phyloP scores from a whole-genome alignment of 2,329 filamentous ascomycete genomes.

The Penicillium concentricum region DNA sequence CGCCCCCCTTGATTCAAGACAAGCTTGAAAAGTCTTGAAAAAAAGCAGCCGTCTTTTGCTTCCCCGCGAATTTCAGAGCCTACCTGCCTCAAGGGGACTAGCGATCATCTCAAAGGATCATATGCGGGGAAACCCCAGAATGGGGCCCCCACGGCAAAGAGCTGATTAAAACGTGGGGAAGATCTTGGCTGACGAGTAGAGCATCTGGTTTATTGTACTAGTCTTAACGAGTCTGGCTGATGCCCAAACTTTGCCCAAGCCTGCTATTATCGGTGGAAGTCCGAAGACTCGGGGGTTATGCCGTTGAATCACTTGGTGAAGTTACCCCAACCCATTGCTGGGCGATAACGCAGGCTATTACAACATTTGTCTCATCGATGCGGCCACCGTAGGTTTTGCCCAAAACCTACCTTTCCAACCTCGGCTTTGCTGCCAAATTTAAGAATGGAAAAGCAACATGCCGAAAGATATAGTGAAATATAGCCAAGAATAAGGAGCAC shows the following conservation, averaged over 20 bases:
- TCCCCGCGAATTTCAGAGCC: slow-evolving; percentile 9
- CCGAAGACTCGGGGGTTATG: slow-evolving; percentile 9
- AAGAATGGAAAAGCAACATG: neutral
- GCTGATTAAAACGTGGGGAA: neutral
- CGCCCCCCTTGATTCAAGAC: neutral
- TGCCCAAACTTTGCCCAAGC: neutral
- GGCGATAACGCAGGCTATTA: neutral
- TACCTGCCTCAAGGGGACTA: neutral
- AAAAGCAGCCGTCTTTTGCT: neutral
- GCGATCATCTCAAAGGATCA: neutral
- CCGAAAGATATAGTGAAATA: neutral
- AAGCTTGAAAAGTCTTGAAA: neutral
- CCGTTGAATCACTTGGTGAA: neutral
- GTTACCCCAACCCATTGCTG: neutral
- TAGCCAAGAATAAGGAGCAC: neutral
- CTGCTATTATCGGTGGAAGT: slow-evolving; percentile 8
- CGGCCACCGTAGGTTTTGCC: neutral
- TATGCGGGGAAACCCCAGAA: slow-evolving; percentile 20
- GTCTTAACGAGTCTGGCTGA: neutral
- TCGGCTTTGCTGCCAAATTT: neutral
- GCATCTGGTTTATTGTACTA: neutral
- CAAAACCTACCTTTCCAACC: neutral
- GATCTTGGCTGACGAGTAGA: slow-evolving; percentile 15
- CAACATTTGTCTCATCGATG: neutral
- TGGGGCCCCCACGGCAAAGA: slow-evolving; percentile 3